Conservation (phyloP, 1,284 basidiomycete genomes). For the Neotropicomus parvogracilis region DNA sequence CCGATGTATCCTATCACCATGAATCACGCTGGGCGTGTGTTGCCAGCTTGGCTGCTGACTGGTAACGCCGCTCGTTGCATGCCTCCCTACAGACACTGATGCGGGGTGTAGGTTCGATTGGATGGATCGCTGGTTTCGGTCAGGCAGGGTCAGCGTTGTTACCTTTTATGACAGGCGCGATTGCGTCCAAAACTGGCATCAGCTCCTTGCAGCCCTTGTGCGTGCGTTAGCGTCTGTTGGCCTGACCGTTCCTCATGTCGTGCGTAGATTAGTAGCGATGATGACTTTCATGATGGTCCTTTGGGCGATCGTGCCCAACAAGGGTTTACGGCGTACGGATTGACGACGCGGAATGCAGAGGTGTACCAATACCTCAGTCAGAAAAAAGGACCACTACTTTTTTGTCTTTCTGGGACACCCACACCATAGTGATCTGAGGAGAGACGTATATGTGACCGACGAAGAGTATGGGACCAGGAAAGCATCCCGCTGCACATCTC, state of each 20-base stretch:
- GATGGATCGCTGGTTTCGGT: constrained; percentile 54
- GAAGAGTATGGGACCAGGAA: no score
- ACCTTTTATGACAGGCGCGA: constrained; percentile 55
- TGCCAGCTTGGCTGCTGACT: constrained; percentile 51
- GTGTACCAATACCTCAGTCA: constrained; percentile 4
- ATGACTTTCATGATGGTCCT: constrained; percentile 41
- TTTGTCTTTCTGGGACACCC: no score
- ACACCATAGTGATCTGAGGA: no score
- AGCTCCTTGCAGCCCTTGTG: constrained; percentile 53
- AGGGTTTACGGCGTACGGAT: constrained; percentile 18
- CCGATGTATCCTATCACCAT: constrained; percentile 57
- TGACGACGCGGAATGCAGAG: constrained; percentile 5
- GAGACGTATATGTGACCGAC: no score
- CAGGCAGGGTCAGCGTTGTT: constrained; percentile 51
- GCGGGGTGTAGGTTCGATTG: constrained; percentile 37
- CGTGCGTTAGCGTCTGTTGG: constrained; percentile 23
- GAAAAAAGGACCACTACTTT: no score
- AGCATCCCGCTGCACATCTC: no score
- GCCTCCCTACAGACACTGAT: neutral
- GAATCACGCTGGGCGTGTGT: constrained; percentile 44
- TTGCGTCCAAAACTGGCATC: constrained; percentile 50
- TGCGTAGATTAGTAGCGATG: constrained; percentile 42
- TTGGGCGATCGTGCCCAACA: constrained; percentile 42
- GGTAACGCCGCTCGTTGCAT: constrained; percentile 24
- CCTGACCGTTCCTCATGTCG: neutral